Conservation (phyloP, 2,329 filamentous ascomycete genomes). For the Bisporella sp. region DNA sequence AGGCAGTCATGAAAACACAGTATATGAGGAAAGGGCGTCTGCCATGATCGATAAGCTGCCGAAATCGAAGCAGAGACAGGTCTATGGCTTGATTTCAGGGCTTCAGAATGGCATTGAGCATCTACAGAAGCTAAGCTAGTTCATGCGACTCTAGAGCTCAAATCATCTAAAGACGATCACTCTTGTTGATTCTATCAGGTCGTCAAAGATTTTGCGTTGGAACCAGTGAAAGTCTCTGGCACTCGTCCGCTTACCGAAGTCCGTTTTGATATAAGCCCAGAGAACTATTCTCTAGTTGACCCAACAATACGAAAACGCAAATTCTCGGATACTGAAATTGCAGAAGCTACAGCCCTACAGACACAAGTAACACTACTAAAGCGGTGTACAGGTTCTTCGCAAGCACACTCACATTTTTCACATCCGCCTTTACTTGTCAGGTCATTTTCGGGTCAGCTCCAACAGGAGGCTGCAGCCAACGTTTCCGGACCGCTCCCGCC, state of each 20-base stretch:
- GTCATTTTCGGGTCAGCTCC: background rate
- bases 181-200: constrained; percentile 44
- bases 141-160: constrained; percentile 6
- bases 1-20: background rate
- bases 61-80: constrained; percentile 25
- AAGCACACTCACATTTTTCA: background rate
- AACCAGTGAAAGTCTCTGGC: constrained; percentile 32
- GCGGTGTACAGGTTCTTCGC: background rate
- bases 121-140: constrained; percentile 31
- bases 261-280: constrained; percentile 14
- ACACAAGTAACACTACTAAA: background rate
- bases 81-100: constrained; percentile 25
- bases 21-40: background rate
- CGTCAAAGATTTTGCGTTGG: constrained; percentile 42
- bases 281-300: constrained; percentile 16
- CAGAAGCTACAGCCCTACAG: background rate
- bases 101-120: constrained; percentile 27
- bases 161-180: too few relatives aligned
- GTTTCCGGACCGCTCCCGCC: background rate
- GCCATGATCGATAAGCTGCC: constrained; percentile 25
- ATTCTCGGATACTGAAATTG: background rate
- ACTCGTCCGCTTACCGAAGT: constrained; percentile 31
- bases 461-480: background rate
- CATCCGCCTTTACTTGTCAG: background rate
- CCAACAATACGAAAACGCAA: too few relatives aligned